A percentile compares a stretch with the other conserved stretches of the same genome.
Evolutionary conservation across 2,329 filamentous ascomycete species (phyloP).

Genomic region (Cytospora piceae): DNA sequence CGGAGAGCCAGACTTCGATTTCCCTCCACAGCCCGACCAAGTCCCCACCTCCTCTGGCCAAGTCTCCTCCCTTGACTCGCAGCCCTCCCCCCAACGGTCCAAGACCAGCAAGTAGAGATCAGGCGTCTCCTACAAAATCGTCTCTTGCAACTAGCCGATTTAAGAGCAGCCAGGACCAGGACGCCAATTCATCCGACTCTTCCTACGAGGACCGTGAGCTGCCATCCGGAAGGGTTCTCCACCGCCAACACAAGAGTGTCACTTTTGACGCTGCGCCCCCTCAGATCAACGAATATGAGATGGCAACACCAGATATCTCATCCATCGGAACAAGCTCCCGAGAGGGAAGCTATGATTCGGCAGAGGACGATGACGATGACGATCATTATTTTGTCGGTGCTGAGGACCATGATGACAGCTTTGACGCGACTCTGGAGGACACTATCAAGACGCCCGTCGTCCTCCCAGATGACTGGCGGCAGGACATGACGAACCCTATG

Average conservation of each 20-base stretch:
- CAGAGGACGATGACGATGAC: slow-evolving; percentile 73
- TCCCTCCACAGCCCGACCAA: slow-evolving; percentile 61
- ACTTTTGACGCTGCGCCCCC: slow-evolving; percentile 95
- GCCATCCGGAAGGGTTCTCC: slow-evolving; percentile 68
- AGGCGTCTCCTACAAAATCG: slow-evolving; percentile 83
- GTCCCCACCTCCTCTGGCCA: slow-evolving; percentile 39
- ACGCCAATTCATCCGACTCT: slow-evolving; percentile 71
- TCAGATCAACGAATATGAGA: slow-evolving; percentile 96
- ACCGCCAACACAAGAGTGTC: slow-evolving; percentile 92
- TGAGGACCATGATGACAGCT: slow-evolving; percentile 79
- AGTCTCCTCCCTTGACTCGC: slow-evolving; percentile 43
- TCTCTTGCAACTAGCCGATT: slow-evolving; percentile 74
- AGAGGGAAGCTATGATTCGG: slow-evolving; percentile 89
- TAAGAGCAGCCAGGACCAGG: slow-evolving; percentile 70
- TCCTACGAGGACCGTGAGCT: slow-evolving; percentile 61
- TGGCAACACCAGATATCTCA: slow-evolving; percentile 95
- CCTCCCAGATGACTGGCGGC: slow-evolving; percentile 94
- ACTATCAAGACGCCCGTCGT: slow-evolving; percentile 97
- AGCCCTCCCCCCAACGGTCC: slow-evolving; percentile 51
- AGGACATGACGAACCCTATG: slow-evolving; percentile 50
- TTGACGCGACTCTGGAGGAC: slow-evolving; percentile 93
- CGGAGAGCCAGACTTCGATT: slow-evolving; percentile 64
- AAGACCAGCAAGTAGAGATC: slow-evolving; percentile 60
- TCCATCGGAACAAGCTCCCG: slow-evolving; percentile 87
- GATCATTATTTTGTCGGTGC: slow-evolving; percentile 57